These are phyloP conservation scores for Vigna reflexopilosa DNA, from an alignment of 306 rosid species.

Conservation along the genomic window DNA sequence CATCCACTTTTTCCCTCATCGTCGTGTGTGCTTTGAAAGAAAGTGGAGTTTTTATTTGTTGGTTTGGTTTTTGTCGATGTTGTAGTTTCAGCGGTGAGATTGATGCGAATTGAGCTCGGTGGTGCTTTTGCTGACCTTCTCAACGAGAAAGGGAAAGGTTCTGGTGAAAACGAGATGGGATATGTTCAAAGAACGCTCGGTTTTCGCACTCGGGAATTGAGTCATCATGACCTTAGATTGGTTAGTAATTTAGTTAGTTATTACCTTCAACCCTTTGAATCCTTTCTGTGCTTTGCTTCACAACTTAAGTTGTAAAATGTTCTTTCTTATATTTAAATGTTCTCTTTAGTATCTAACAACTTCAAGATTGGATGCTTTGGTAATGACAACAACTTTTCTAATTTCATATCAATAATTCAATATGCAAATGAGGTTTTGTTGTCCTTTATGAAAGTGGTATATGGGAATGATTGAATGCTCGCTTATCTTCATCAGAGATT, in stretches of 20 bases:
- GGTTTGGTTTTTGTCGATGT: neutral
- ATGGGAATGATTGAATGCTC: neutral
- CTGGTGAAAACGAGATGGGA: conserved; percentile 92
- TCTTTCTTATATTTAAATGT: too few species aligned
- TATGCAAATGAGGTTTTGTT: neutral
- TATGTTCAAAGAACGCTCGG: conserved; percentile 89
- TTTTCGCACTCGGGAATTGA: conserved; percentile 75
- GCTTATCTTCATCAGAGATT: conserved; percentile 11
- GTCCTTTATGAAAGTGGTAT: neutral
- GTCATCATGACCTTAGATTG: conserved; percentile 84
- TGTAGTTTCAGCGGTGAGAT: conserved; percentile 81
- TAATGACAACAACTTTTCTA: neutral
- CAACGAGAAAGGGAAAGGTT: conserved; percentile 92
- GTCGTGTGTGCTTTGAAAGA: neutral
- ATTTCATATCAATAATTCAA: neutral
- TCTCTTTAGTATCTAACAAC: neutral
- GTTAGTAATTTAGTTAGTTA: conserved; percentile 41
- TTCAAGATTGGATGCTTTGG: neutral
- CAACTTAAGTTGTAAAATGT: too few species aligned
- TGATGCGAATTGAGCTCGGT: conserved; percentile 90
- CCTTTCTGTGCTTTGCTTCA: conserved; percentile 29
- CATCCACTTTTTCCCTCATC: neutral
- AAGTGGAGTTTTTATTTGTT: conserved; percentile 11
- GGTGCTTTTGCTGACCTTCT: conserved; percentile 97
- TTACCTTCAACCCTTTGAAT: conserved; percentile 36